A percentile compares a stretch with the other conserved stretches of the same genome.
These are phyloP conservation scores for Phytophthora citricola DNA, from an alignment of 352 stramenopile species.

Conservation along the genomic window DNA sequence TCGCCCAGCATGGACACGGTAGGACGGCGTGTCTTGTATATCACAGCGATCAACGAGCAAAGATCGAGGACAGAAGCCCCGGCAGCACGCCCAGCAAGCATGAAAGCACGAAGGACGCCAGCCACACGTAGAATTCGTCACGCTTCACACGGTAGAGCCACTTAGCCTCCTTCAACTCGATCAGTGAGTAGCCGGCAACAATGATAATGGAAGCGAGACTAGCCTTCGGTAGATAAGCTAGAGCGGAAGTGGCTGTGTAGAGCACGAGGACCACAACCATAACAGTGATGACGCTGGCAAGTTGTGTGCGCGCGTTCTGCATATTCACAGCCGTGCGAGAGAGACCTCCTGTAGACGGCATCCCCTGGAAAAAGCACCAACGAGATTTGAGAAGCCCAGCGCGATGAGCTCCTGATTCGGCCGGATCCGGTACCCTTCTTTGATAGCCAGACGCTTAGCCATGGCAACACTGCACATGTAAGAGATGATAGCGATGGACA, in stretches of 20 bases:
- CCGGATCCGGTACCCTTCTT: constrained; percentile 83
- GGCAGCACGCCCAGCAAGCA: constrained; percentile 54
- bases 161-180: constrained; percentile 89
- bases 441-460: constrained; percentile 84
- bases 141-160: constrained; percentile 74
- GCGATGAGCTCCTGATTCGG: constrained; percentile 92
- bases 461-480: constrained; percentile 94
- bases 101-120: constrained; percentile 55
- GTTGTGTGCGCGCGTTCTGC: constrained; percentile 84
- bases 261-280: constrained; percentile 91
- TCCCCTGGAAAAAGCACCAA: constrained; percentile 90
- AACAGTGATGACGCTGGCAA: constrained; percentile 91
- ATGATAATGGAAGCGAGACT: constrained; percentile 92
- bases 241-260: constrained; percentile 84
- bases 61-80: constrained; percentile 60
- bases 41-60: constrained; percentile 69
- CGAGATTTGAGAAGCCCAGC: constrained; percentile 91
- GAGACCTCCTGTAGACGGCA: constrained; percentile 91
- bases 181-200: constrained; percentile 82
- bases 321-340: constrained; percentile 93
- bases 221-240: constrained; percentile 91
- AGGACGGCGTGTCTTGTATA: constrained; percentile 69
- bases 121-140: constrained; percentile 75
- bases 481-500: constrained; percentile 89
- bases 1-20: constrained; percentile 54